These are phyloP conservation scores for Phlyctochytrium arcticum DNA, from an alignment of 192 early-diverging fungal genomes.

Conservation along the genomic window DNA sequence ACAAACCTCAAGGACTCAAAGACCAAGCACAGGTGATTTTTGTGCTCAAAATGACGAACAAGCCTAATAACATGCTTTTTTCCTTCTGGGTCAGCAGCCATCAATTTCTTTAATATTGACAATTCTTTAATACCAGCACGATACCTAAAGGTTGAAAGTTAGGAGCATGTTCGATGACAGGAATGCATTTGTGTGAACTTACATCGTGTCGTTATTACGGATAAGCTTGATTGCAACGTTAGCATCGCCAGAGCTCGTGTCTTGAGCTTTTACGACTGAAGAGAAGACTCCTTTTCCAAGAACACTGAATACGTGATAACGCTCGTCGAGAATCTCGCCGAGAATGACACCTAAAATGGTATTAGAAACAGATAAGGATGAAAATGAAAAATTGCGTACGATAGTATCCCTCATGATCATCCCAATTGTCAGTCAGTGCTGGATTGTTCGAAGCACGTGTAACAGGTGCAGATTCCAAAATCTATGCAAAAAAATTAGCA, in stretches of 20 bases:
- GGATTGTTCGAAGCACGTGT: conserved; percentile 42
- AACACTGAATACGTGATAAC: conserved; percentile 81
- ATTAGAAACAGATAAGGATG: not conserved
- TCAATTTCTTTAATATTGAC: conserved; percentile 81
- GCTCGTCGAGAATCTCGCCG: conserved; percentile 78
- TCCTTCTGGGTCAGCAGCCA: conserved; percentile 78
- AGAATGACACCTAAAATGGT: conserved; percentile 56
- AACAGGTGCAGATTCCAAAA: conserved; percentile 38
- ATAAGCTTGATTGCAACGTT: conserved; percentile 96
- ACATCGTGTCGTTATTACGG: conserved; percentile 93
- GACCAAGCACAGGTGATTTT: conserved; percentile 86
- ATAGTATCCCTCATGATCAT: conserved; percentile 98
- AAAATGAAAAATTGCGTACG: conserved; percentile 50
- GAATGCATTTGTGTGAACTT: conserved; percentile 6
- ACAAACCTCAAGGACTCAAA: conserved; percentile 84
- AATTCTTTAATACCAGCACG: conserved; percentile 86
- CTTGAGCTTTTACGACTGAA: conserved; percentile 83
- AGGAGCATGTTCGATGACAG: not conserved
- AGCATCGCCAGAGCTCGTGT: conserved; percentile 61
- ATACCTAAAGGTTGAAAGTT: conserved; percentile 55
- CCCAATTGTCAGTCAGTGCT: conserved; percentile 81
- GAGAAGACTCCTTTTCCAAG: conserved; percentile 96
- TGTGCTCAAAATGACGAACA: conserved; percentile 82
- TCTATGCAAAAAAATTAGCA: conserved; percentile 12
- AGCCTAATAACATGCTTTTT: conserved; percentile 87